A percentile compares a stretch with the other conserved stretches of the same genome.
Evolutionary conservation across 2,329 filamentous ascomycete genomes (phyloP).

Genomic region (Pestalotiopsis sp.): DNA sequence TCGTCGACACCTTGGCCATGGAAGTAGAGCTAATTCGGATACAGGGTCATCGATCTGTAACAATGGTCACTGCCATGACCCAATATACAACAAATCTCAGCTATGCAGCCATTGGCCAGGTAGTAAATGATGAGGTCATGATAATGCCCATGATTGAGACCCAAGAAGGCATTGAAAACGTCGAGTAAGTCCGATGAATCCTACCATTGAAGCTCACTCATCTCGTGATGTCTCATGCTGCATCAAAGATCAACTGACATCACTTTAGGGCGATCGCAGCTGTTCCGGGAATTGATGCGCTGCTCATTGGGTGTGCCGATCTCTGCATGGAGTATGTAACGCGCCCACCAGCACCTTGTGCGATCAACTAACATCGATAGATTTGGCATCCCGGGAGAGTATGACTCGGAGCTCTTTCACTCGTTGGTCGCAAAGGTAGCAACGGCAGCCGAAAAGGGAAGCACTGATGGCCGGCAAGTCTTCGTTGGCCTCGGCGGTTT

Average conservation of each 20-base stretch:
- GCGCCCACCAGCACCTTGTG: neutral
- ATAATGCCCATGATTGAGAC: constrained; percentile 20
- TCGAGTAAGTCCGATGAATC: constrained; percentile 10
- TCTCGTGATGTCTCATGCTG: neutral
- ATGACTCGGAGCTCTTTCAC: constrained; percentile 14
- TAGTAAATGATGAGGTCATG: constrained; percentile 16
- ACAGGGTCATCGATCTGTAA: constrained; percentile 15
- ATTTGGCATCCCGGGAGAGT: constrained; percentile 15
- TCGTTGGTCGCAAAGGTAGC: constrained; percentile 11
- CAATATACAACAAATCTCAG: constrained; percentile 14
- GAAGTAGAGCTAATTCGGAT: neutral
- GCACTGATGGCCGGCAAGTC: constrained; percentile 10
- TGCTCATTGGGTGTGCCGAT: constrained; percentile 17
- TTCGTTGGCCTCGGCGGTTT: constrained; percentile 17
- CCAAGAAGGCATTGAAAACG: constrained; percentile 15
- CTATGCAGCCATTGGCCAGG: constrained; percentile 14
- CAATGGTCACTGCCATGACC: constrained; percentile 16
- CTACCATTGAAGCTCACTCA: neutral
- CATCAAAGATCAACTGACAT: neutral
- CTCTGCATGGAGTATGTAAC: constrained; percentile 16
- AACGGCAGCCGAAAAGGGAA: constrained; percentile 12
- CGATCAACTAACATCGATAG: neutral
- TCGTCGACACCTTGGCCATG: constrained; percentile 14
- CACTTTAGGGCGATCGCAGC: constrained; percentile 12
- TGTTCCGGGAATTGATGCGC: constrained; percentile 15